Conservation (phyloP, 2,329 filamentous ascomycete species). For the Exophiala lecanii-corni region DNA sequence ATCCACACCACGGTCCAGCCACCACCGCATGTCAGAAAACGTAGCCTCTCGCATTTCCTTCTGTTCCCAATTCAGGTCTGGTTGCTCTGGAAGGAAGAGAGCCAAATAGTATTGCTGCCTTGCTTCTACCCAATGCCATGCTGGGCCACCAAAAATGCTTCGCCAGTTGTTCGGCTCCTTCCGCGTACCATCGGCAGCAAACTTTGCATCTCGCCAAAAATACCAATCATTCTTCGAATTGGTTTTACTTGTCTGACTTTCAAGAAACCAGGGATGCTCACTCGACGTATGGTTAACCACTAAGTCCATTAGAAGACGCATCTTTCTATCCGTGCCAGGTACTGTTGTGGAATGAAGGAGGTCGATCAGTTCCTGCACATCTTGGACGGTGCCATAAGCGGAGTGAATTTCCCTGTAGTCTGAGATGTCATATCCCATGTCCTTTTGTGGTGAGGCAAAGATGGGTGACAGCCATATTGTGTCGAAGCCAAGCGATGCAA, state of each 20-base stretch:
- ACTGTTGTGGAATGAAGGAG: too few species aligned
- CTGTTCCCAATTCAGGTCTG: constrained; percentile 74
- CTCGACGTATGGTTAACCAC: constrained; percentile 70
- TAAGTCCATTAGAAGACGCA: constrained; percentile 64
- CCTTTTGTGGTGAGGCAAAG: constrained; percentile 48
- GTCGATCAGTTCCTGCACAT: constrained; percentile 43
- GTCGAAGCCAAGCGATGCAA: constrained; percentile 56
- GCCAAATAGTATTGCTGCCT: constrained; percentile 63
- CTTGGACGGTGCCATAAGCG: constrained; percentile 41
- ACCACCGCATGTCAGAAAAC: constrained; percentile 66
- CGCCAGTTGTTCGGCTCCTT: constrained; percentile 56
- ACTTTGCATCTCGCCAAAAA: constrained; percentile 57
- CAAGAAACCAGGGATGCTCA: constrained; percentile 63
- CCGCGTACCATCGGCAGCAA: constrained; percentile 48
- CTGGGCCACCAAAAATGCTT: constrained; percentile 31
- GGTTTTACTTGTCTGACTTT: constrained; percentile 45
- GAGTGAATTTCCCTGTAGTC: constrained; percentile 42
- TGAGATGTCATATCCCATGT: constrained; percentile 46
- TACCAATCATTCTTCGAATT: constrained; percentile 57
- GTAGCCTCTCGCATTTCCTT: constrained; percentile 57
- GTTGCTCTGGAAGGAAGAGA: constrained; percentile 65
- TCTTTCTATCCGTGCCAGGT: constrained; percentile 57
- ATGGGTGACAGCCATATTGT: constrained; percentile 53
- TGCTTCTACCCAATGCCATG: constrained; percentile 46
- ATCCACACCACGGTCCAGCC: constrained; percentile 64